A percentile compares a stretch with the other conserved stretches of the same genome.
phyloP scores from a whole-genome alignment of 352 stramenopile genomes.

The Albugo candida region DNA sequence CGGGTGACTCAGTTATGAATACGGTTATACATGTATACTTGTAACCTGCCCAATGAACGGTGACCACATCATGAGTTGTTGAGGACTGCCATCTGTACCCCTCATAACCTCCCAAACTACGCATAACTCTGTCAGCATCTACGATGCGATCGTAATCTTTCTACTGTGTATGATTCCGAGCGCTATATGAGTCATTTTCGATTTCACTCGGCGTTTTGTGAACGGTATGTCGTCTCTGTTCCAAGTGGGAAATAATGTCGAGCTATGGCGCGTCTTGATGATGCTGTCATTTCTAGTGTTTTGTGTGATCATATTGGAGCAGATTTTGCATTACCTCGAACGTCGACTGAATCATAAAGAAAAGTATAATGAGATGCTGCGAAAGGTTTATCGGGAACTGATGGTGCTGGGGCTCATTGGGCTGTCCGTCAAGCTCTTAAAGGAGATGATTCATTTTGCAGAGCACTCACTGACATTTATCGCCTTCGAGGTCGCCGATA shows the following conservation, averaged over 20 bases:
- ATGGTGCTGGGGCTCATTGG: conserved; percentile 37
- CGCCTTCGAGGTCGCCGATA: conserved; percentile 30
- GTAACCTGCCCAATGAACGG: too few relatives aligned
- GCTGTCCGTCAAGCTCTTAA: conserved; percentile 27
- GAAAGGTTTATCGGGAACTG: conserved; percentile 16
- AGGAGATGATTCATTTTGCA: conserved; percentile 16
- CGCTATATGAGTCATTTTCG: too few relatives aligned
- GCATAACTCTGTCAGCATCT: too few relatives aligned
- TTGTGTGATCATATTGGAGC: conserved; percentile 29
- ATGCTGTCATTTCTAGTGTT: conserved; percentile 27
- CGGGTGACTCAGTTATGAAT: too few relatives aligned
- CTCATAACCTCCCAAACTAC: too few relatives aligned
- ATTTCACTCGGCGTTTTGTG: too few relatives aligned
- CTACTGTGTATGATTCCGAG: too few relatives aligned
- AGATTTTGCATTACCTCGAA: conserved; percentile 20
- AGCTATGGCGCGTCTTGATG: conserved; percentile 27
- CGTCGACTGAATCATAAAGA: conserved; percentile 4
- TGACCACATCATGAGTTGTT: too few relatives aligned
- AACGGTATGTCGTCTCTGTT: conserved; percentile 17
- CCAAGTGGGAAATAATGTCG: conserved; percentile 30
- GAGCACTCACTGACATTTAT: conserved; percentile 17
- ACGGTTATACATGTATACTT: too few relatives aligned
- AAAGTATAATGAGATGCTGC: conserved; percentile 19
- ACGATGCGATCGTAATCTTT: too few relatives aligned
- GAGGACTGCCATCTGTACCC: too few relatives aligned